These are phyloP conservation scores for Tubosaeta sp. DNA, from an alignment of 768 basidiomycete genomes.

Conservation along the genomic window DNA sequence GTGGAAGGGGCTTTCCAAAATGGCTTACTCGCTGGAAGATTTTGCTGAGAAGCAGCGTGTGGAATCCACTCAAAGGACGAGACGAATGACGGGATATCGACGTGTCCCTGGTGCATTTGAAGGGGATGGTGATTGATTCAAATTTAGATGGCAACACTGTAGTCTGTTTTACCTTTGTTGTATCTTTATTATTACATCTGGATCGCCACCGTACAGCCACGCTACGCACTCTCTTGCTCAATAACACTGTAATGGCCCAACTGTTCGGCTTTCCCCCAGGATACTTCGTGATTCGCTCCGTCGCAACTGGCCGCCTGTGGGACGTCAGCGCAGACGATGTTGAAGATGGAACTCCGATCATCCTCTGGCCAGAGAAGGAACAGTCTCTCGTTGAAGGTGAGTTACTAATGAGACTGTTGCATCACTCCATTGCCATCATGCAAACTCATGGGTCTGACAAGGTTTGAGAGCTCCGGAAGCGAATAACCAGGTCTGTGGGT, in stretches of 20 bases:
- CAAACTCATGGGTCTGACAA: constrained; percentile 26
- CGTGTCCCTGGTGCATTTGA: constrained; percentile 29
- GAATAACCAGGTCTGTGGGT: constrained; percentile 62
- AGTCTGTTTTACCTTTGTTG: neutral
- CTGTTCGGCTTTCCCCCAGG: constrained; percentile 35
- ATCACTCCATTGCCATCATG: neutral
- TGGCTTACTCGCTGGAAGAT: constrained; percentile 63
- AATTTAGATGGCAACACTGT: neutral
- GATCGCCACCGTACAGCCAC: neutral
- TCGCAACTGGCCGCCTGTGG: constrained; percentile 33
- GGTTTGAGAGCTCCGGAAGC: constrained; percentile 64
- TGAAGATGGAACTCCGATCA: constrained; percentile 42
- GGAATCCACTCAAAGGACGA: constrained; percentile 31
- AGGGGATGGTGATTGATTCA: constrained; percentile 13
- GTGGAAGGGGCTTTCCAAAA: constrained; percentile 89
- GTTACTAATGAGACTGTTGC: constrained; percentile 9
- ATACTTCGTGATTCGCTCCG: constrained; percentile 38
- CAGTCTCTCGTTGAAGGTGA: constrained; percentile 74
- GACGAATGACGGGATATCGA: constrained; percentile 5
- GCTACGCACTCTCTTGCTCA: neutral
- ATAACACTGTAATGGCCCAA: constrained; percentile 15
- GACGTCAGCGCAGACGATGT: constrained; percentile 32
- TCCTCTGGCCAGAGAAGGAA: constrained; percentile 72
- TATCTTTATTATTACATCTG: neutral
- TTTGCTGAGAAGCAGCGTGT: constrained; percentile 55